Evolutionary conservation across 1,284 basidiomycete species (phyloP), one percentile per base, ranked within the genome.

Genomic region (Leccinum colubrinum): DNA sequence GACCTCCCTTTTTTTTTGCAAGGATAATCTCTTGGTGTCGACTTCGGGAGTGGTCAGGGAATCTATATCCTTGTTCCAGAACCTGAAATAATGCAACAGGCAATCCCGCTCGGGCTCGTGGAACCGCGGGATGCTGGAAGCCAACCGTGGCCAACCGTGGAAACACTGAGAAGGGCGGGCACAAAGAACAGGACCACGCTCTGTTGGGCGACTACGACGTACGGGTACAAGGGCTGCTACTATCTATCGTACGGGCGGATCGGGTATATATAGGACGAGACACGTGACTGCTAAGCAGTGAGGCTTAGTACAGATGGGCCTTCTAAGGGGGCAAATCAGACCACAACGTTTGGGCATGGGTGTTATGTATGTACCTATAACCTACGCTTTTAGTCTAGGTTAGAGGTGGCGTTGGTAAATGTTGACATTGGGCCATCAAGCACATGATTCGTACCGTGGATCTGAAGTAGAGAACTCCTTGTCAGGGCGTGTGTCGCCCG

Each of bases 21-120:
- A 66, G 64, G 64, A 66, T 35, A 37, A 55, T 22, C 50, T 66
- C 30, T 17, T 66, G 27, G 67, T 67, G 11, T 56, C 41, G 6
- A 20, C 17, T 7, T 6, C 50, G 1, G 60, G 65, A 6, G 61
- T 64, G 27, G 64, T 37, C 3, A 66, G 56, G 33, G 2, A 57
- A 25, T 68, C 64, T 6, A 56, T 68, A 52, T 25, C 14, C 7
- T 25, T 67, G 33, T 67, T 68, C 37, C 17, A 46, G 17, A 6
- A 46, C n/a, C 43, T 46, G 17, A 0, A 20, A 20, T 46, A 20
- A 20, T 1, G 9, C 17, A 46, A 46, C 9, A 17, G 43, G 43
- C 4, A 3, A 20, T 46, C n/a, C 17, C 43, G 1, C 43, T 20
- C 43, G 17, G 43, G 17, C 17, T 1, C 9, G 43, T 46, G 43